phyloP scores from a whole-genome alignment of 2,329 filamentous ascomycete species.

The Rhynchosporium secalis region DNA sequence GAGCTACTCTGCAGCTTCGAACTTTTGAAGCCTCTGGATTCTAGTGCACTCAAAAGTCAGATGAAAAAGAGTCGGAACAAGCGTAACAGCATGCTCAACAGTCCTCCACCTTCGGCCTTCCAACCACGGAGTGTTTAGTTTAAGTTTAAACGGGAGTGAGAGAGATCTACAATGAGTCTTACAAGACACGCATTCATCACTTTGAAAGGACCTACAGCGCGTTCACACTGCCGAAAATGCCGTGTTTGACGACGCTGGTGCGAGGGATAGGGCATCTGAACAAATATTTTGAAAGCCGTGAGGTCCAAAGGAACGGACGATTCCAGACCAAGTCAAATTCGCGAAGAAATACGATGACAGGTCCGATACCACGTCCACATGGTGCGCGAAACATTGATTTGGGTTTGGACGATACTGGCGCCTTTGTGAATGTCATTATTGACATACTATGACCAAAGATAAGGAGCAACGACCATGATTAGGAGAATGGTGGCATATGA shows the following conservation, averaged over 20 bases:
- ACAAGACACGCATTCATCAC: not conserved
- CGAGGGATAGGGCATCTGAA: not conserved
- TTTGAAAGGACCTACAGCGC: constrained; percentile 12
- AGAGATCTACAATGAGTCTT: not conserved
- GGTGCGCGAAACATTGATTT: constrained; percentile 11
- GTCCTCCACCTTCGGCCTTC: constrained; percentile 61
- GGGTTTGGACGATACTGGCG: constrained; percentile 17
- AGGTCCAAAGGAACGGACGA: not conserved
- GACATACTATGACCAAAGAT: constrained; percentile 9
- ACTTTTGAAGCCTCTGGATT: constrained; percentile 92
- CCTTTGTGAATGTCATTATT: constrained; percentile 15
- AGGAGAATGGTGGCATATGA: constrained; percentile 12
- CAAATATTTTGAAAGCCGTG: too few species aligned
- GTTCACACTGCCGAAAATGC: constrained; percentile 12
- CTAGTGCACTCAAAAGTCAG: constrained; percentile 92
- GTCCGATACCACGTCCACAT: not conserved
- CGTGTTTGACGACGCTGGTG: constrained; percentile 9
- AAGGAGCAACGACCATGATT: not conserved
- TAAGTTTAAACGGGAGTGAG: not conserved
- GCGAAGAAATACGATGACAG: not conserved
- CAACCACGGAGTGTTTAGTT: constrained; percentile 36
- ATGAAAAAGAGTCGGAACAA: constrained; percentile 98
- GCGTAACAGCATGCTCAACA: constrained; percentile 92
- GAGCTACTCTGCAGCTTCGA: constrained; percentile 97
- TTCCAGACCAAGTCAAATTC: not conserved